Conservation (phyloP, 441 rosid species). For the Breynia disticha region DNA sequence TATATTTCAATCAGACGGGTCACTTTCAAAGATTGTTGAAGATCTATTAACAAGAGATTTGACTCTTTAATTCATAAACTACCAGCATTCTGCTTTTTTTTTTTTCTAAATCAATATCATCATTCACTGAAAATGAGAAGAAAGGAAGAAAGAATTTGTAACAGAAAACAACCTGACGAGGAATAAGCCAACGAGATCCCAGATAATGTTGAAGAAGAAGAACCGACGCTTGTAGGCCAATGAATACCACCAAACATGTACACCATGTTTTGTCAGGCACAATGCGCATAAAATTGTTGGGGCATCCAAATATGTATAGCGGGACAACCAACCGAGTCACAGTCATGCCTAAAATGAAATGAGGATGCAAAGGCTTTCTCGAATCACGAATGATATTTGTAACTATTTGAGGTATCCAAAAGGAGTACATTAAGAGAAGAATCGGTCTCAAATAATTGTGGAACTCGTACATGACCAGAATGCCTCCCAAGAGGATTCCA, state of each 20-base stretch:
- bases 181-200: conserved; percentile 94
- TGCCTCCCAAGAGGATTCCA: conserved; percentile 97
- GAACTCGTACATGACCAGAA: conserved; percentile 88
- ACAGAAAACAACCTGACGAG: conserved; percentile 79
- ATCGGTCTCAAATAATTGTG: conserved; percentile 69
- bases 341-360: conserved; percentile 83
- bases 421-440: conserved; percentile 77
- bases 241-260: conserved; percentile 46
- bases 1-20: background rate
- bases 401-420: conserved; percentile 91
- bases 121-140: conserved; percentile 13
- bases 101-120: no score
- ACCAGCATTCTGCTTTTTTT: no score
- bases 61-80: no score
- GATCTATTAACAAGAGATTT: no score
- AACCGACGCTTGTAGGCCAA: conserved; percentile 69
- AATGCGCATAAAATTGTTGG: conserved; percentile 89
- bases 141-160: background rate
- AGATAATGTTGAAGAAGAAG: conserved; percentile 94
- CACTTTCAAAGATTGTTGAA: no score
- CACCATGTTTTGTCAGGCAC: conserved; percentile 85
- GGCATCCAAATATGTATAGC: conserved; percentile 83
- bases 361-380: conserved; percentile 92
- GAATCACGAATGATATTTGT: conserved; percentile 82
- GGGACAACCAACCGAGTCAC: conserved; percentile 84